Evolutionary conservation across 805 yeast species (phyloP), one percentile per base, ranked within the genome.

Genomic region (Saturnispora kantuleensis): DNA sequence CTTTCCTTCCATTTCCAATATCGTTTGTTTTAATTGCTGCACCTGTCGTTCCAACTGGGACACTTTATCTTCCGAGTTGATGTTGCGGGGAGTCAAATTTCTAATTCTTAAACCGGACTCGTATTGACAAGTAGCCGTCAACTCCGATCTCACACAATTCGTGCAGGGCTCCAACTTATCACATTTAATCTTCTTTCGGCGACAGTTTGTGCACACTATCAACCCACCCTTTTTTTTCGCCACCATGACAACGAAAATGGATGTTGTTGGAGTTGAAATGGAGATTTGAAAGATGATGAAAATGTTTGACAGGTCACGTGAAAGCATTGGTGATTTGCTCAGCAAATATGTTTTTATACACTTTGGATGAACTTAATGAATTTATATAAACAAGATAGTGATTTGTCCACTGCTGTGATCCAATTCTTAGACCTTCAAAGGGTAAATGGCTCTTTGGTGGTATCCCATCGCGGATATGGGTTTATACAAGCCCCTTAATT

Each of bases 121-220:
- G 32, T 49, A 50, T 6, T 12, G n/a, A 18, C 53, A 50, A 10
- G 38, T 30, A 9, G 39, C 13, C 6, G 38, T 35, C 5, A 16
- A 15, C 9, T 35, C 41, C 2, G 51, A 35, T 17, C 44, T 46
- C 12, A 46, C 15, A 38, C 53, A 50, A 38, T 41, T 46, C 1
- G 45, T 30, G 28, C 53, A 52, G 18, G 55, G 55, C 9, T 18
- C 11, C 13, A 34, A 12, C 11, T 52, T 37, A 32, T 52, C 52
- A 35, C 53, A 52, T 35, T 52, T 50, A 40, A 50, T 40, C 39
- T 50, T 52, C 31, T 34, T 41, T 10, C 38, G 35, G 11, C 47
- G 45, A 32, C 55, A 52, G 13, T 46, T 44, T 2, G 39, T 18
- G 29, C 55, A 52, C 9, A 44, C 49, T 8, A 46, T 7, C 8